phyloP scores from a whole-genome alignment of 441 rosid species.

The Omphalea diandra region DNA sequence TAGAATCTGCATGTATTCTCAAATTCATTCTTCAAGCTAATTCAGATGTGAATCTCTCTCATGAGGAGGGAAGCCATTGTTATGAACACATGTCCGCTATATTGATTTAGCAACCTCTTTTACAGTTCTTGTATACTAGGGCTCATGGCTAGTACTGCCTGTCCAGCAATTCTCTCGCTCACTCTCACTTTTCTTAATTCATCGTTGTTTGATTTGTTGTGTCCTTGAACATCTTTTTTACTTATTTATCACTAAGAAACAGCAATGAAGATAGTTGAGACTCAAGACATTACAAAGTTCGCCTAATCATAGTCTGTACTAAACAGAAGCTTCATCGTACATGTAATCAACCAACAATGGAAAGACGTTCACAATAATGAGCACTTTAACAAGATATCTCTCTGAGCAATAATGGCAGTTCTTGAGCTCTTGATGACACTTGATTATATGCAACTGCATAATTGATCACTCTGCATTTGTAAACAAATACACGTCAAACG shows the following conservation, averaged over 20 bases:
- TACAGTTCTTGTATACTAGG: too few relatives aligned
- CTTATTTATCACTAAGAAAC: background rate
- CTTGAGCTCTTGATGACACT: background rate
- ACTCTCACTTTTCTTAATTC: too few relatives aligned
- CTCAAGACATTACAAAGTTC: background rate
- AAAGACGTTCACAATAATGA: background rate
- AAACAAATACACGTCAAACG: background rate
- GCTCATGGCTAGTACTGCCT: too few relatives aligned
- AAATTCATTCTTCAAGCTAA: background rate
- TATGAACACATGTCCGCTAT: too few relatives aligned
- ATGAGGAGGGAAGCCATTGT: too few relatives aligned
- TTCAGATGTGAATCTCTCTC: too few relatives aligned
- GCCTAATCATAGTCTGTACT: background rate
- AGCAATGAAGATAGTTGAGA: background rate
- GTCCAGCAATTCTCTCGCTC: too few relatives aligned
- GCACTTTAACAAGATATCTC: background rate
- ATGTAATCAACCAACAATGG: background rate
- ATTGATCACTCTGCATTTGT: background rate
- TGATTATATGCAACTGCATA: background rate
- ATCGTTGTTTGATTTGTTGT: too few relatives aligned
- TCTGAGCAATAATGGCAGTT: background rate
- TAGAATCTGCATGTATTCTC: background rate
- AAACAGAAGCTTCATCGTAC: background rate
- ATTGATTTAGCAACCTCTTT: too few relatives aligned
- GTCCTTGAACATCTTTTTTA: too few relatives aligned